Evolutionary conservation across 148 eudicot species (phyloP).

Genomic region (Euryodendron excelsum): DNA sequence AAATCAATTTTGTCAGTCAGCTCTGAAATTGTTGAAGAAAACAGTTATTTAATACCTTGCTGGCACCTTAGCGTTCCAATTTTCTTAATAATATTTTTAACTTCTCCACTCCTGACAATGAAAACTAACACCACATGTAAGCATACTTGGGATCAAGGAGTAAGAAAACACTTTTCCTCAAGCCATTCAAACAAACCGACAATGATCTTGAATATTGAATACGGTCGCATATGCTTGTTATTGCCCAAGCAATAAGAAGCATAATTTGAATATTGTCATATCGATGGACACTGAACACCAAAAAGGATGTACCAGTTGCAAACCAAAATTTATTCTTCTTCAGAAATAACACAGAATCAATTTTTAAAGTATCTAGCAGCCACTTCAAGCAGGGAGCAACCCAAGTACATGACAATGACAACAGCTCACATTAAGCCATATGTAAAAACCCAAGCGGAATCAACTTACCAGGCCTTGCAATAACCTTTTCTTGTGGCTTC

Average conservation of each 20-base stretch:
- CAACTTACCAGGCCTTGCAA: slow-evolving; percentile 79
- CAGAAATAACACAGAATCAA: background rate
- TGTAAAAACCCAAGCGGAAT: background rate
- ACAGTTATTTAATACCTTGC: no score
- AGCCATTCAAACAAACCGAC: background rate
- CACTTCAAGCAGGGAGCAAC: background rate
- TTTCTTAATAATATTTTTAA: no score
- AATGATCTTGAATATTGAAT: background rate
- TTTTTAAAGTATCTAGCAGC: background rate
- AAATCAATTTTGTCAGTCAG: no score
- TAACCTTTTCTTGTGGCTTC: slow-evolving; percentile 79
- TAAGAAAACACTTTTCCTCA: background rate
- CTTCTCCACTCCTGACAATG: background rate
- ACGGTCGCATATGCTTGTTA: background rate
- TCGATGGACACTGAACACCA: background rate
- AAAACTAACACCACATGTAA: background rate
- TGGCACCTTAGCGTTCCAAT: no score
- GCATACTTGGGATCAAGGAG: background rate
- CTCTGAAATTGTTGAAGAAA: no score
- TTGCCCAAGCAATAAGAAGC: slow-evolving; percentile 2
- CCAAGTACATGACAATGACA: background rate
- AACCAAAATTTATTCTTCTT: background rate
- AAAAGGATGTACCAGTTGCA: background rate
- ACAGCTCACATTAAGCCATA: background rate
- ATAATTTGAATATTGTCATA: background rate